phyloP scores from a whole-genome alignment of 208 protist species.

The Crithidia brevicula region DNA sequence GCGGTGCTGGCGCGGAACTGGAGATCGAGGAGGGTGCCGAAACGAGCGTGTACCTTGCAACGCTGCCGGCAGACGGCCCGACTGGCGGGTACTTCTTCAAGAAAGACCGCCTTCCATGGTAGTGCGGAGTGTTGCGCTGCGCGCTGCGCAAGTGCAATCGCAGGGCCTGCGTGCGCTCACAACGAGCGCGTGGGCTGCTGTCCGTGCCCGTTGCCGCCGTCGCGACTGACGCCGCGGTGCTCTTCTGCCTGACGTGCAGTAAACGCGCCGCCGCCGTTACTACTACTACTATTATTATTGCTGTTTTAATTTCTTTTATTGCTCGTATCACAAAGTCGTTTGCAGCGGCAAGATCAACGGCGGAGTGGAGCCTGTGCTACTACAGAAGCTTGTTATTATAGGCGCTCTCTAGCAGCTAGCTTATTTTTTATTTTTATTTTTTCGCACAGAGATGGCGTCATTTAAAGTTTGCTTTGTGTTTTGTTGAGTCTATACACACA shows the following conservation, averaged over 20 bases:
- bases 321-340: no score
- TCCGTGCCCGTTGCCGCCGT: not conserved
- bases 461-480: no score
- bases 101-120: slow-evolving; percentile 72
- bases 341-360: no score
- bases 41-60: slow-evolving; percentile 76
- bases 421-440: no score
- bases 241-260: no score
- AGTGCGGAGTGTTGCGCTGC: not conserved
- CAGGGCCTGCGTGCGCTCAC: not conserved
- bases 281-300: slow-evolving; percentile 1
- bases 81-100: slow-evolving; percentile 84
- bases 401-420: no score
- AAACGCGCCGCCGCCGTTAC: no score
- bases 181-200: not conserved
- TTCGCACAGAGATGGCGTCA: no score
- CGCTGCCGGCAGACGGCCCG: slow-evolving; percentile 67
- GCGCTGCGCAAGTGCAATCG: not conserved
- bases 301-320: not conserved
- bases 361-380: no score
- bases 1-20: slow-evolving; percentile 45
- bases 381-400: no score
- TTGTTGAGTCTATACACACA: no score
- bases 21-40: slow-evolving; percentile 66
- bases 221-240: not conserved